Evolutionary conservation across 345 rosid genomes (phyloP).

Genomic region (Brassica juncea): DNA sequence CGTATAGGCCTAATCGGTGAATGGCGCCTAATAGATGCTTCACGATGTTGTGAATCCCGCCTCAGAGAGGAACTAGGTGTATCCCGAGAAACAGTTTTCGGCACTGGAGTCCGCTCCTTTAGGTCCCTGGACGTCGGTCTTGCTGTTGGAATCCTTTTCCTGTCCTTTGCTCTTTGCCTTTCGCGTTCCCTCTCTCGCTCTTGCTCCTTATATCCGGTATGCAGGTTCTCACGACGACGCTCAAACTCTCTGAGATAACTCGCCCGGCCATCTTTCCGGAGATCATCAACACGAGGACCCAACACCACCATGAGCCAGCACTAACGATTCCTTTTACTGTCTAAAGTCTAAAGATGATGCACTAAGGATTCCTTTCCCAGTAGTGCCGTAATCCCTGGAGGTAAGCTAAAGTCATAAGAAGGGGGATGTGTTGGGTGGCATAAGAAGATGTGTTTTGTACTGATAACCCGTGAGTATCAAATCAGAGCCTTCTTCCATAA

Average conservation of each 20-base stretch:
- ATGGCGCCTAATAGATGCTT: conserved; percentile 86
- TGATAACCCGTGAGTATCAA: conserved; percentile 69
- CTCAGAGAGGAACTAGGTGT: conserved; percentile 73
- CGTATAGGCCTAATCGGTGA: conserved; percentile 91
- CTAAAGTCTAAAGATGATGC: conserved; percentile 60
- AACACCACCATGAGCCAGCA: conserved; percentile 49
- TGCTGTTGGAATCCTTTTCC: conserved; percentile 56
- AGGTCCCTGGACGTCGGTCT: conserved; percentile 36
- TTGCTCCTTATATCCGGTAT: conserved; percentile 76
- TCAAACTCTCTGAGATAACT: conserved; percentile 93
- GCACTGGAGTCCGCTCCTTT: conserved; percentile 56
- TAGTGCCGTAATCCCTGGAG: conserved; percentile 89
- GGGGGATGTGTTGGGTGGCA: conserved; percentile 42
- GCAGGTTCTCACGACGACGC: conserved; percentile 71
- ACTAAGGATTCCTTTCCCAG: conserved; percentile 82
- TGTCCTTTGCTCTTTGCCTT: conserved; percentile 51
- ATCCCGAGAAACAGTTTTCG: conserved; percentile 62
- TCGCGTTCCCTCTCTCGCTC: conserved; percentile 50
- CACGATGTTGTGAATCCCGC: conserved; percentile 74
- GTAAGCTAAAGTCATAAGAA: conserved; percentile 85
- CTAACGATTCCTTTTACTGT: conserved; percentile 27
- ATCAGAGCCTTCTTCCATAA: conserved; percentile 75
- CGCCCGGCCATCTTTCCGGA: conserved; percentile 78
- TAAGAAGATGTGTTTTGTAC: conserved; percentile 65
- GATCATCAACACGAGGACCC: conserved; percentile 62